phyloP scores from a whole-genome alignment of 192 early-diverging fungal genomes.

The Cetraspora pellucida region DNA sequence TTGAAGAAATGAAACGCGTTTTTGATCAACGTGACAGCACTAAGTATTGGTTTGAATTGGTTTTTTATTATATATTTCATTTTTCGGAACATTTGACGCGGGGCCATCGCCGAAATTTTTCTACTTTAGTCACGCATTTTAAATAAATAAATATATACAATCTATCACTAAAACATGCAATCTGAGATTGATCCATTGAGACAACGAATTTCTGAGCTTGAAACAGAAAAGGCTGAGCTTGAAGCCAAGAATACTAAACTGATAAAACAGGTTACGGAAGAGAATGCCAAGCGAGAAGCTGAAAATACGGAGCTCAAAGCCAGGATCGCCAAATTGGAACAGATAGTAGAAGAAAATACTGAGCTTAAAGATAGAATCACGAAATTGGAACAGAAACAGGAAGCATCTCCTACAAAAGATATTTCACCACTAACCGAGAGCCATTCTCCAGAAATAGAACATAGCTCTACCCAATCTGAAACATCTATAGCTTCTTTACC shows the following conservation, averaged over 20 bases:
- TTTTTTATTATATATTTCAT: slow-evolving; percentile 18
- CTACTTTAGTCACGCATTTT: slow-evolving; percentile 6
- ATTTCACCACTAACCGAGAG: too few relatives aligned
- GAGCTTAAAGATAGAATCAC: background rate
- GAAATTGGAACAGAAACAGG: background rate
- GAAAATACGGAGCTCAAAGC: slow-evolving; percentile 16
- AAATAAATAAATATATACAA: slow-evolving; percentile 19
- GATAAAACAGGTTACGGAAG: slow-evolving; percentile 10
- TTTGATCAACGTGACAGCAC: slow-evolving; percentile 20
- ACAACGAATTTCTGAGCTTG: slow-evolving; percentile 12
- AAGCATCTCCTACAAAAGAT: too few relatives aligned
- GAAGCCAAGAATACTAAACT: slow-evolving; percentile 6
- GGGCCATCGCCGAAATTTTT: slow-evolving; percentile 18
- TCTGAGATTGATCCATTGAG: background rate
- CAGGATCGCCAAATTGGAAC: background rate
- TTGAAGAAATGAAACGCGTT: slow-evolving; percentile 15
- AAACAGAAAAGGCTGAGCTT: slow-evolving; percentile 9
- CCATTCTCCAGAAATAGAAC: too few relatives aligned
- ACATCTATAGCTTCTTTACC: too few relatives aligned
- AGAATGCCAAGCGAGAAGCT: slow-evolving; percentile 4
- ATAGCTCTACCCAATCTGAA: too few relatives aligned
- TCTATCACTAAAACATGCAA: slow-evolving; percentile 1
- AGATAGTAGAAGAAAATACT: background rate
- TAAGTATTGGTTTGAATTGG: slow-evolving; percentile 6
- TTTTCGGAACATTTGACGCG: slow-evolving; percentile 7